Percentiles rank a stretch among this genome's conserved stretches.
phyloP scores from a whole-genome alignment of 495 filamentous ascomycete species.

The Tetracladium marchalianum region DNA sequence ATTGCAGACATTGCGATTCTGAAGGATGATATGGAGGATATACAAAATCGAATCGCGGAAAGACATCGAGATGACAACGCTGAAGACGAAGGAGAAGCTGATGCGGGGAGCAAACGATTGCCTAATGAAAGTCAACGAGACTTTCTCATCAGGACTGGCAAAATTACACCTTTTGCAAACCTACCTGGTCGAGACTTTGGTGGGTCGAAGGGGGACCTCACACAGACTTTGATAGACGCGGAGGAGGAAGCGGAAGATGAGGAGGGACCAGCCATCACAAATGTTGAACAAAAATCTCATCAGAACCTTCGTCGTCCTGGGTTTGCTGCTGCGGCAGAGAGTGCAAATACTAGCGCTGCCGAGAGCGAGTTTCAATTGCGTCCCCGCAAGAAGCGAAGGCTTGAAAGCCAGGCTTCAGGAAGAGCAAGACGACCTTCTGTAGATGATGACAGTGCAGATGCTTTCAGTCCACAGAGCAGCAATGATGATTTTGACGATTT shows the following conservation, averaged over 20 bases:
- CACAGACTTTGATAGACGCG: conserved; percentile 65
- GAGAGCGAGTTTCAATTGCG: conserved; percentile 41
- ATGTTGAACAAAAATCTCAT: conserved; percentile 54
- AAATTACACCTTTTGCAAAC: conserved; percentile 90
- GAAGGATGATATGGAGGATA: conserved; percentile 63
- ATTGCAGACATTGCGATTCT: conserved; percentile 49
- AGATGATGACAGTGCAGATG: conserved; percentile 14
- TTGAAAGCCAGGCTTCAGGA: conserved; percentile 1
- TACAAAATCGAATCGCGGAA: conserved; percentile 66
- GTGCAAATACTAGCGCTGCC: conserved; percentile 14
- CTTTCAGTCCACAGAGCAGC: conserved; percentile 5
- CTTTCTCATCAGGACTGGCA: conserved; percentile 88
- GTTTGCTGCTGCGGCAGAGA: conserved; percentile 44
- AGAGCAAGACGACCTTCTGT: background rate
- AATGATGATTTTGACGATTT: conserved; percentile 23
- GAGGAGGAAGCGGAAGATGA: conserved; percentile 53
- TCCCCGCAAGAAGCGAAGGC: conserved; percentile 33
- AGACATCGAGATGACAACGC: conserved; percentile 43
- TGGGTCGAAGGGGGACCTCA: conserved; percentile 50
- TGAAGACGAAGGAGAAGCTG: conserved; percentile 28
- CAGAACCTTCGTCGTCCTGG: conserved; percentile 73
- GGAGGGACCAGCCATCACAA: conserved; percentile 23
- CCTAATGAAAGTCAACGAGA: conserved; percentile 76
- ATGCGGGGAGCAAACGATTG: conserved; percentile 43
- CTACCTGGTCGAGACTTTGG: conserved; percentile 44